Evolutionary conservation across 208 protist genomes (phyloP).

Genomic region (Crithidia thermophila): DNA sequence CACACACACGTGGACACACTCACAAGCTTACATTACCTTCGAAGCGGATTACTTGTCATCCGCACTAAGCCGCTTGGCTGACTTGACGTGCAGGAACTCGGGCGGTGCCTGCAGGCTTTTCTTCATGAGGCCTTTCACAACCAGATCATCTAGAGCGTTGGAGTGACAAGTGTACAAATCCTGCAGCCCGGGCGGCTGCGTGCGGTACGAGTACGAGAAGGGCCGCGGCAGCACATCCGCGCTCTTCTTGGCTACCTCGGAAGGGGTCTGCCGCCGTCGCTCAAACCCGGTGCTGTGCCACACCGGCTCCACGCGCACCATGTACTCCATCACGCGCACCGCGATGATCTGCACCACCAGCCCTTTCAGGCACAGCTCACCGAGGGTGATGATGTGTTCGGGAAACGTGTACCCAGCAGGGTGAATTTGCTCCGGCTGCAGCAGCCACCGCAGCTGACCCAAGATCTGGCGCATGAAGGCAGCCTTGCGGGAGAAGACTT

Average conservation of each 20-base stretch:
- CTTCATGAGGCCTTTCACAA: slow-evolving; percentile 16
- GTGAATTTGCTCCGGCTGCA: slow-evolving; percentile 70
- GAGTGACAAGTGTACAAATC: slow-evolving; percentile 60
- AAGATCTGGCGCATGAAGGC: slow-evolving; percentile 87
- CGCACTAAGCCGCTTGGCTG: too few species aligned
- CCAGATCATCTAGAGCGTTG: slow-evolving; percentile 30
- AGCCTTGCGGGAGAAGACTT: slow-evolving; percentile 89
- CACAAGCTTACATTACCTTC: too few species aligned
- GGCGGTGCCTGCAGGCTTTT: slow-evolving; percentile 24
- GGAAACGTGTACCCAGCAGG: slow-evolving; percentile 85
- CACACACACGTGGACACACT: too few species aligned
- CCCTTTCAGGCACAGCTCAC: slow-evolving; percentile 80
- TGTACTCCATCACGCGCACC: slow-evolving; percentile 89
- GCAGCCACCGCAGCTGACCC: slow-evolving; percentile 89
- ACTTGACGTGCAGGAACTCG: too few species aligned
- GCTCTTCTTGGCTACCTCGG: slow-evolving; percentile 30
- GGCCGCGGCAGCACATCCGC: slow-evolving; percentile 64
- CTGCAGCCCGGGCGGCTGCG: slow-evolving; percentile 57
- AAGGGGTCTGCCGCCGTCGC: slow-evolving; percentile 57
- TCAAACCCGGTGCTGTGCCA: slow-evolving; percentile 87
- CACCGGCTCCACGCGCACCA: slow-evolving; percentile 88
- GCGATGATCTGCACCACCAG: slow-evolving; percentile 83
- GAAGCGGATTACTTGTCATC: too few species aligned
- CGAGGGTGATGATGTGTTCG: slow-evolving; percentile 72
- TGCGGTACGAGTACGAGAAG: slow-evolving; percentile 66